phyloP scores from a whole-genome alignment of 2,329 filamentous ascomycete species.

The Huntiella omanensis region DNA sequence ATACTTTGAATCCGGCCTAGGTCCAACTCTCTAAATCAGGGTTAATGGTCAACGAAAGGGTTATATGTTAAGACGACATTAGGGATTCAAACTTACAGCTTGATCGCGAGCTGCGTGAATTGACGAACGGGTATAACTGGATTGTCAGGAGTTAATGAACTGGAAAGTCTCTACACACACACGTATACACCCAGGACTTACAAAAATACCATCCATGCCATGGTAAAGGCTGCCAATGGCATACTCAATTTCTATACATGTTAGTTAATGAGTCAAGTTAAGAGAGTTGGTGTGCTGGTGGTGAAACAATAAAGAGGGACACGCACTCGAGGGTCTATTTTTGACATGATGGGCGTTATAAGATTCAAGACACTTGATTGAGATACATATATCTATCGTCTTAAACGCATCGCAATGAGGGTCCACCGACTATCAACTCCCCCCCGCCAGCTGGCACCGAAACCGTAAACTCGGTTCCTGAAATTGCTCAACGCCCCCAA shows the following conservation, averaged over 20 bases:
- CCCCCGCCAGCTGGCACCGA: background rate
- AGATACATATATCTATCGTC: too few species aligned
- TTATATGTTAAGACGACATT: background rate
- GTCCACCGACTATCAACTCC: too few species aligned
- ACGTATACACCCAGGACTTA: conserved; percentile 14
- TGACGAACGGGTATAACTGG: conserved; percentile 24
- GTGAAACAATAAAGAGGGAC: background rate
- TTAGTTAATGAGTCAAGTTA: conserved; percentile 2
- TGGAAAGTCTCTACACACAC: background rate
- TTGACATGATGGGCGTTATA: conserved; percentile 6
- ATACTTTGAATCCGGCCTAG: conserved; percentile 1
- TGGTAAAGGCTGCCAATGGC: conserved; percentile 33
- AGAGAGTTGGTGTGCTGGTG: background rate
- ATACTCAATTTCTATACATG: conserved; percentile 20
- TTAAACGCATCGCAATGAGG: too few species aligned
- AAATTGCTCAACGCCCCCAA: too few species aligned
- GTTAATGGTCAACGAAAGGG: background rate
- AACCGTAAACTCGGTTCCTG: too few species aligned
- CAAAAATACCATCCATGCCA: conserved; percentile 32
- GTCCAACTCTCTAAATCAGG: conserved; percentile 1
- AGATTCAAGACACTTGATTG: too few species aligned
- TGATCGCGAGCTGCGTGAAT: conserved; percentile 22
- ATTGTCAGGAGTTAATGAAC: background rate
- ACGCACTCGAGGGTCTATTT: conserved; percentile 11
- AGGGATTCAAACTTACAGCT: conserved; percentile 15